Conservation (phyloP, 1,284 basidiomycete genomes). For the Sporisorium exsertum region DNA sequence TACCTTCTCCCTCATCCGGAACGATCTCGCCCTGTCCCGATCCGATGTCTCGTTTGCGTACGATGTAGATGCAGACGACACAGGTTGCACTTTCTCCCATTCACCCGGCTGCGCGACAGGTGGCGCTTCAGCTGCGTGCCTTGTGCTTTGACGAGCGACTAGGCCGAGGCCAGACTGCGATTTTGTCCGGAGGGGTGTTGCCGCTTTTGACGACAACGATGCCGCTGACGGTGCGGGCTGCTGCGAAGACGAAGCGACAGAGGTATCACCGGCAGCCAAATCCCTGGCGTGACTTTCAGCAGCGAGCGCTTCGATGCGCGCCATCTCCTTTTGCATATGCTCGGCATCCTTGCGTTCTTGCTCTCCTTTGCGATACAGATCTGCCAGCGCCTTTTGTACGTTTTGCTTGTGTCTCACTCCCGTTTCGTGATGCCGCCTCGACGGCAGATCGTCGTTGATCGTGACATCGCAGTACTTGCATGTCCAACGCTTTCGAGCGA, state of each 20-base stretch:
- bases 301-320: conserved; percentile 81
- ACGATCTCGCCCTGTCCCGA: conserved; percentile 49
- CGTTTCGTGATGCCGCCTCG: conserved; percentile 89
- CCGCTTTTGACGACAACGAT: background rate
- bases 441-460: conserved; percentile 71
- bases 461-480: conserved; percentile 69
- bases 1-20: conserved; percentile 53
- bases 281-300: conserved; percentile 62
- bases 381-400: conserved; percentile 88
- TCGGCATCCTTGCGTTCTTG: conserved; percentile 85
- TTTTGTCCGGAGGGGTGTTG: background rate
- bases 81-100: conserved; percentile 77
- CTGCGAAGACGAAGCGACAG: conserved; percentile 38
- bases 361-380: conserved; percentile 92
- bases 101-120: conserved; percentile 81
- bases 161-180: background rate
- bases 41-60: conserved; percentile 19
- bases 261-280: background rate
- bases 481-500: conserved; percentile 65
- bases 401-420: conserved; percentile 94
- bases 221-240: conserved; percentile 70
- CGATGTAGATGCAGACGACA: conserved; percentile 8
- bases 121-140: conserved; percentile 74
- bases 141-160: background rate
- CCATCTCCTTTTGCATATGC: conserved; percentile 87